Base-by-base conservation (phyloP, 495 filamentous ascomycete species). In the Annulohypoxylon stygium region DNA sequence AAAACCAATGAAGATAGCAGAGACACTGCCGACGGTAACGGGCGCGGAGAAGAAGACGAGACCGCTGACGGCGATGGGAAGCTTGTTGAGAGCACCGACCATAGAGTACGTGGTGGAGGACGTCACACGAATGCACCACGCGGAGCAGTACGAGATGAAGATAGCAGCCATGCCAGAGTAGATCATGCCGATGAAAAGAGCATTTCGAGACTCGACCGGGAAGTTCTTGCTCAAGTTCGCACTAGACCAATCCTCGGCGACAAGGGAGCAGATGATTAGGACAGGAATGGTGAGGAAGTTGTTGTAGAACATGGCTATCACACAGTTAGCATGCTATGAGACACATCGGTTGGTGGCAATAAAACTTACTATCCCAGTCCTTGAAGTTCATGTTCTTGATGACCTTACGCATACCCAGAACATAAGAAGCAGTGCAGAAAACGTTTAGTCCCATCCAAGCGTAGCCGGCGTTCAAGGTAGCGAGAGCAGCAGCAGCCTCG, bases 381-480 rank as follows among this genome's bases (percentile, higher is more conserved):
- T 97, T 98, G 84, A 99, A 98, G 87, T 97, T 98, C 82, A 97
- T 98, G 85, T 97, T 88, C 90, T 98, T 98, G 78, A 98, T 98
- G 62, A 97, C 90, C 88, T 99, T 99, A 78, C 95, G 90, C 97
- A 98, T 99, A 67, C 91, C 88, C 48, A 99, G 83, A 37, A 98
- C 84, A 75, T 97, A 99, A 23, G 93, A 88, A 10, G 96, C 94
- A 33, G 91, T 95, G 86, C 94, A 97, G 81, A 99, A 88, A 75
- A 97, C 97, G 84, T 99, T 99, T 82, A 98, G 83, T 79, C 95
- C 81, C 93, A 99, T 98, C 96, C 96, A 99, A 58, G 97, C 88
- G 79, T 99, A 99, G 36, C 96, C 96, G 25, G 96, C 90, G 74
- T 99, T 98, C 71, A 99, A 82, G 12, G 96, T 97, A 4, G 92